Conservation (phyloP, 495 filamentous ascomycete species). For the Neurospora terricola region DNA sequence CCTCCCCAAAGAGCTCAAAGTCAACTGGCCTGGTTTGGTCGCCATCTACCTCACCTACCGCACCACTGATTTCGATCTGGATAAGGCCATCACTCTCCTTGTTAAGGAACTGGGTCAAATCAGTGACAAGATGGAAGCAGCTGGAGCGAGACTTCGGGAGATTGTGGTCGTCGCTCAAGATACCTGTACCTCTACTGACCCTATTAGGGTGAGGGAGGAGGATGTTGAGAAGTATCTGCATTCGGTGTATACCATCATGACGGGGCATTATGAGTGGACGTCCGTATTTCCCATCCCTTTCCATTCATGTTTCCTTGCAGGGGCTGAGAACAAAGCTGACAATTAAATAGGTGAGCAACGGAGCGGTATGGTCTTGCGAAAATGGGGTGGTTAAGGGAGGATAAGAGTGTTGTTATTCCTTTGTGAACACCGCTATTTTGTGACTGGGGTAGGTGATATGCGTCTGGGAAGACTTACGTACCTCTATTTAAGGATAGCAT, state of each 20-base stretch:
- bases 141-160: neutral
- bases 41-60: constrained; percentile 5
- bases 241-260: constrained; percentile 3
- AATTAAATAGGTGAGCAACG: neutral
- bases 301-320: neutral
- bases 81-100: neutral
- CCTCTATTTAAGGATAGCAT: neutral
- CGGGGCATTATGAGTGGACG: constrained; percentile 11
- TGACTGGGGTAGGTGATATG: neutral
- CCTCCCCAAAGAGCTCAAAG: constrained; percentile 24
- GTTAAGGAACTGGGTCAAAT: neutral
- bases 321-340: neutral
- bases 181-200: neutral
- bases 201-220: neutral
- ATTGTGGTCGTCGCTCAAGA: constrained; percentile 2
- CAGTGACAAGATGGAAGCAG: neutral
- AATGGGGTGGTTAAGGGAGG: neutral
- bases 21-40: constrained; percentile 7
- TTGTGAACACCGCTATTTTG: neutral
- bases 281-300: neutral
- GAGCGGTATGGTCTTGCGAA: constrained; percentile 7
- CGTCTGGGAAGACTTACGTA: neutral
- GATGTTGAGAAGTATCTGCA: constrained; percentile 3
- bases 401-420: constrained; percentile 4
- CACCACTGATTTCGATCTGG: neutral